Evolutionary conservation across 805 yeast species (phyloP).

Genomic region (Danielozyma ontarioensis): DNA sequence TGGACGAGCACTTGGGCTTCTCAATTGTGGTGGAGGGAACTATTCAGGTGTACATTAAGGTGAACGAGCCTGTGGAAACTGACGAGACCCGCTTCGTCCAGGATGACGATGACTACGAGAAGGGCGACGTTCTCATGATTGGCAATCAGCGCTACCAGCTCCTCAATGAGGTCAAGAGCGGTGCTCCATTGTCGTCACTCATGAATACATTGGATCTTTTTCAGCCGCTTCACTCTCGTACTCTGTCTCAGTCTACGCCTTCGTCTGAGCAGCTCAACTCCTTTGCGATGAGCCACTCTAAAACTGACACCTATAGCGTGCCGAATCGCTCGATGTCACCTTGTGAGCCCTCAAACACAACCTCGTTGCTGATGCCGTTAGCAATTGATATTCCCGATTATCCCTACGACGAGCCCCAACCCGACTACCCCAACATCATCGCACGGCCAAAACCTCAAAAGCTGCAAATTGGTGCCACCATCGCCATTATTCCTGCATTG

Average conservation of each 20-base stretch:
- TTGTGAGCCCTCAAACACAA: conserved; percentile 1
- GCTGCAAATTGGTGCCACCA: conserved; percentile 50
- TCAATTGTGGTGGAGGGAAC: conserved; percentile 91
- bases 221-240: conserved; percentile 12
- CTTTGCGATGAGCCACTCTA: too few species aligned
- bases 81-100: conserved; percentile 2
- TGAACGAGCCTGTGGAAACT: conserved; percentile 18
- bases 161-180: conserved; percentile 74
- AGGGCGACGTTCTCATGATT: conserved; percentile 40
- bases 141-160: conserved; percentile 65
- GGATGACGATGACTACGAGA: conserved; percentile 26
- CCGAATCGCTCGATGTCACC: conserved; percentile 1
- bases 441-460: conserved; percentile 56
- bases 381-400: background rate
- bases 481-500: conserved; percentile 85
- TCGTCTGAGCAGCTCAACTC: too few species aligned
- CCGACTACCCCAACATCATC: conserved; percentile 39
- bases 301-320: too few species aligned
- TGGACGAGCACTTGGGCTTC: conserved; percentile 78
- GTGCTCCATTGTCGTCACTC: conserved; percentile 79
- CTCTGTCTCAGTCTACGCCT: background rate
- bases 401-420: background rate
- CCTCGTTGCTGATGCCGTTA: background rate
- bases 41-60: conserved; percentile 67
- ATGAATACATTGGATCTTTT: conserved; percentile 76